Evolutionary conservation across 164 flowering plant species (phyloP), one percentile per base, ranked within the genome.

Genomic region (Kalanchoe fedtschenkoi): DNA sequence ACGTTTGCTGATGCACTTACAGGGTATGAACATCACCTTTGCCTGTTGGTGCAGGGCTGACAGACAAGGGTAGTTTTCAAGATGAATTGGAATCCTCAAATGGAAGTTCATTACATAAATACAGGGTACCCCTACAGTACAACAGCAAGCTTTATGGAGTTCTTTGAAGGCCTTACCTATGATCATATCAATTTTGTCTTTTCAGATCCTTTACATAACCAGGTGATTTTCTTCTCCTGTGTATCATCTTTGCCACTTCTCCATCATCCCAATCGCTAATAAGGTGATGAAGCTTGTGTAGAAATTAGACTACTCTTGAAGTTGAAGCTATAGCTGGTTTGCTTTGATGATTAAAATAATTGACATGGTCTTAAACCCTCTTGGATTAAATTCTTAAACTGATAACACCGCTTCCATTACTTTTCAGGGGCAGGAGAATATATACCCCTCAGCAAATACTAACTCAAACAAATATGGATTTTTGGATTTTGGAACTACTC

Each of bases 111-210:
- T 30, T 75, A 78, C 66, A 37, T 60, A 19, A 75, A 68, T 67
- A 66, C 62, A 47, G 69, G 73, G 42, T 66, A 66, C 65, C 81
- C 83, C 34, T 78, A 82, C 43, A 76, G 71, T 44, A 69, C 80
- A 32, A 74, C 78, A 53, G 86, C 85, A 61, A 79, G 81, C 71
- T 81, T 83, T 69, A 76, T 82, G 71, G 87, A 84, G 61, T 81
- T 77, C 62, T 77, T 84, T 58, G 85, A 79, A 68, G 85, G 89
- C 39, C 75, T 84, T 47, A 76, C 84, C 2, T 81, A 81, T 65
- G 85, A 82, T 22, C 85, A 80, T 66, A 81, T 83, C n/a, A 81
- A 83, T 73, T 84, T 79, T 75, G 83, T 83, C 66, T 83, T 84
- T 64, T 72, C 83, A 16, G 83, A 77, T 58, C 68, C 78, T 63